Evolutionary conservation across 75 land plant genomes (phyloP).

Genomic region (Ceratopteris richardii): DNA sequence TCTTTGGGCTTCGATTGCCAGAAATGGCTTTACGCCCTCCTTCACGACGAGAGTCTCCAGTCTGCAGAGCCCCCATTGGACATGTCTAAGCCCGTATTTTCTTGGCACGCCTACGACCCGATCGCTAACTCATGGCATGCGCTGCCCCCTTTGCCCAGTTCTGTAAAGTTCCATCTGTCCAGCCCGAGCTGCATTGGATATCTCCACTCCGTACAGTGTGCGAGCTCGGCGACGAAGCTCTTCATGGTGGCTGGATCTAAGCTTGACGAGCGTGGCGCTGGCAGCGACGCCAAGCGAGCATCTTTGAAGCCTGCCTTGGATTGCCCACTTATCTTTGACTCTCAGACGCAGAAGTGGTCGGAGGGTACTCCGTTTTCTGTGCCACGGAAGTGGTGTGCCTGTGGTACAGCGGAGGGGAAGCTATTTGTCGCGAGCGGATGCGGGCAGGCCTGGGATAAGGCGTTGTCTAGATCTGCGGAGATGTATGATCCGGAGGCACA

Average conservation of each 20-base stretch:
- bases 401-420: slow-evolving; percentile 10
- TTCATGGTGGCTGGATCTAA: slow-evolving; percentile 25
- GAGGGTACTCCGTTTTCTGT: slow-evolving; percentile 13
- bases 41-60: background rate
- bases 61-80: background rate
- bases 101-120: slow-evolving; percentile 35
- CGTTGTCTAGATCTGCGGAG: slow-evolving; percentile 18
- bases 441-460: slow-evolving; percentile 22
- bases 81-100: background rate
- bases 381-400: slow-evolving; percentile 28
- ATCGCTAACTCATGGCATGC: slow-evolving; percentile 17
- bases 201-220: slow-evolving; percentile 32
- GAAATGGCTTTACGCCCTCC: slow-evolving; percentile 25
- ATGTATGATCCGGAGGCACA: slow-evolving; percentile 12
- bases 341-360: slow-evolving; percentile 7
- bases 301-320: slow-evolving; percentile 26
- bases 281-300: background rate
- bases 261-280: no score
- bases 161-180: slow-evolving; percentile 10
- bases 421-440: slow-evolving; percentile 29
- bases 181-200: slow-evolving; percentile 15
- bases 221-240: slow-evolving; percentile 20
- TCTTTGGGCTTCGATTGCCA: slow-evolving; percentile 1
- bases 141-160: slow-evolving; percentile 23
- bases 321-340: slow-evolving; percentile 22